Evolutionary conservation across 2,329 filamentous ascomycete genomes (phyloP), one percentile per base, ranked within the genome.

Genomic region (Fusarium chlamydosporum): DNA sequence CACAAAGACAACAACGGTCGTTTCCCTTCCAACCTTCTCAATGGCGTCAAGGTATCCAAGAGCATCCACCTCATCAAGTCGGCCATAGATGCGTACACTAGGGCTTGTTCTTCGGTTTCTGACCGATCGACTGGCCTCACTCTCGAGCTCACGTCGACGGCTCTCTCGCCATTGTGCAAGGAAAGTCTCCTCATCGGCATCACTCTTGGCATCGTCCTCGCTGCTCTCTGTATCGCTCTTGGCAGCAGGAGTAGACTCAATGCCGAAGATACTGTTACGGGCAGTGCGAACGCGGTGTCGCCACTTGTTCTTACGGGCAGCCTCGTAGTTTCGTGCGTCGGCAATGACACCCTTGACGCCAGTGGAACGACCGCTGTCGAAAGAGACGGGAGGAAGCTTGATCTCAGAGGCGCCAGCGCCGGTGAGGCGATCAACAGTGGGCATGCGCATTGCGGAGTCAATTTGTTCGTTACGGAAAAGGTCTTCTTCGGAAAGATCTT

Each of bases 1-100:
- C 70, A 99, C 94, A 81, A 95, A 96, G 29, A 99, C 96, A 4
- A 97, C 91, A 3, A 98, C 94, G 5, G 92, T 87, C 0, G 93
- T 95, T 46, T 95, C 92, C 47, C 89, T 81, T 38, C 89, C 85
- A 6, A 95, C 93, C 80, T 93, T 96, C 82, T 99, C 96, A 72
- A 98, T 93, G 56, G 95, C 94, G 79, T 98, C 94, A n/a, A 99
- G 86, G 75, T 97, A 99, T 18, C 94, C 96, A 68, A 91, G 84
- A 9, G 93, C 95, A 82, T 98, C 94, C 2, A 98, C 96, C 61
- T 89, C 86, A 65, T 94, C 91, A 67, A 98, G 82, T 13, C 86
- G 87, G 23, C 96, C 96, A 77, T 92, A 98, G 60, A 91, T 84
- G 69, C 92, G 85, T 68, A 91, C 87, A 73, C 91, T 94, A 1